Conservation (phyloP, 352 stramenopile species). For the Globisporangium abappressorium region DNA sequence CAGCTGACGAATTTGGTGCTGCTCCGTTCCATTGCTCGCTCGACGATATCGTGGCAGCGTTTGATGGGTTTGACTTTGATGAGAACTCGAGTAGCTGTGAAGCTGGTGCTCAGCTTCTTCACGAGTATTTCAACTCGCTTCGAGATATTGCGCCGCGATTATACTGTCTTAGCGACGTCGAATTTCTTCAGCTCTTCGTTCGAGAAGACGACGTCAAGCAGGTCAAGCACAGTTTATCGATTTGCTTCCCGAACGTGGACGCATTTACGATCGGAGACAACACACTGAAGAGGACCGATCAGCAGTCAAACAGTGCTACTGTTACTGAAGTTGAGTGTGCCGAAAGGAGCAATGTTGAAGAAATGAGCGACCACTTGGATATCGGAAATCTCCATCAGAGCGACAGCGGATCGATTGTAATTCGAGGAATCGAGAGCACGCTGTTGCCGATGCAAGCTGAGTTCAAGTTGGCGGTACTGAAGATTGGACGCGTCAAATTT, state of each 20-base stretch:
- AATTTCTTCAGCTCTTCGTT: constrained; percentile 38
- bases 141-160: constrained; percentile 39
- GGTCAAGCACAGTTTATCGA: constrained; percentile 24
- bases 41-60: constrained; percentile 37
- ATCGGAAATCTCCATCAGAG: not conserved
- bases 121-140: constrained; percentile 33
- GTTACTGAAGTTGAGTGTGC: not conserved
- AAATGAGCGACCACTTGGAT: not conserved
- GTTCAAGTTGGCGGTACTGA: constrained; percentile 44
- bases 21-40: constrained; percentile 25
- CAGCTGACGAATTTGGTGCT: constrained; percentile 19
- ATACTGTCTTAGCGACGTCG: constrained; percentile 34
- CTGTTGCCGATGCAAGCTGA: not conserved
- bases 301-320: not conserved
- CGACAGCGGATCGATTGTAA: constrained; percentile 1
- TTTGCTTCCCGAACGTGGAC: constrained; percentile 40
- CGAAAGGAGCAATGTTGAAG: not conserved
- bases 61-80: constrained; percentile 61
- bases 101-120: constrained; percentile 32
- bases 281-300: not conserved
- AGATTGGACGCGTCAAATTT: constrained; percentile 65
- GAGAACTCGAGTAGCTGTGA: constrained; percentile 33
- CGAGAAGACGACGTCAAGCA: constrained; percentile 36
- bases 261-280: constrained; percentile 26
- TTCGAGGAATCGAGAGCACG: constrained; percentile 10